phyloP scores from a whole-genome alignment of 129 eudicot species.

The Tanacetum coccineum region DNA sequence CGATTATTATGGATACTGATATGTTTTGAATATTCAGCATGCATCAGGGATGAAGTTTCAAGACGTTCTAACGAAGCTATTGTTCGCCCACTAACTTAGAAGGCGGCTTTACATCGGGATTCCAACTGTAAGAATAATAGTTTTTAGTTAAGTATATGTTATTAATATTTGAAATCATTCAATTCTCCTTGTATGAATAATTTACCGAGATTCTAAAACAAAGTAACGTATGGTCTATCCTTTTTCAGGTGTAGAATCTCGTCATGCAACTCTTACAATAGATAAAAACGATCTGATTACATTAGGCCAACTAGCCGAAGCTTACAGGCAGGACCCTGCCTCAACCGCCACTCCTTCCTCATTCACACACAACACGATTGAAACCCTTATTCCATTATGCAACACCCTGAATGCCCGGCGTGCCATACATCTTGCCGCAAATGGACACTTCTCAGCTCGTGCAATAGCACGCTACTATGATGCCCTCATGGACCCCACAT shows the following conservation, averaged over 20 bases:
- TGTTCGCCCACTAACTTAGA: too few species aligned
- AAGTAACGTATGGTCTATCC: too few species aligned
- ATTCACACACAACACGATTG: conserved; percentile 45
- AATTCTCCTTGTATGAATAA: too few species aligned
- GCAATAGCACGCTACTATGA: conserved; percentile 91
- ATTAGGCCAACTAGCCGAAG: conserved; percentile 28
- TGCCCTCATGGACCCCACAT: conserved; percentile 67
- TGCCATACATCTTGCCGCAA: conserved; percentile 81
- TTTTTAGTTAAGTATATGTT: too few species aligned
- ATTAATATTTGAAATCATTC: too few species aligned
- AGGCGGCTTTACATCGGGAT: too few species aligned
- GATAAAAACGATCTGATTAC: conserved; percentile 51
- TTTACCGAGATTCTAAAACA: too few species aligned
- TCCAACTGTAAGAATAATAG: too few species aligned
- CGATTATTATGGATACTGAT: not conserved
- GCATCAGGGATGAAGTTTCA: conserved; percentile 84
- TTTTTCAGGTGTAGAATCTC: conserved; percentile 74
- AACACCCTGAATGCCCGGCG: conserved; percentile 61
- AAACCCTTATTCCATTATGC: conserved; percentile 53
- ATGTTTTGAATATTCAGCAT: conserved; percentile 39
- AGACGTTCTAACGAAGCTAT: too few species aligned
- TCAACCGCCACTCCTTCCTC: conserved; percentile 45
- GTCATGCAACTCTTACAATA: conserved; percentile 71
- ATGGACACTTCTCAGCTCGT: too few species aligned
- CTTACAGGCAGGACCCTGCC: too few species aligned